A percentile compares a stretch with the other conserved stretches of the same genome.
These are phyloP conservation scores for Westerdykella ornata DNA, from an alignment of 2,329 filamentous ascomycete genomes.

Conservation along the genomic window DNA sequence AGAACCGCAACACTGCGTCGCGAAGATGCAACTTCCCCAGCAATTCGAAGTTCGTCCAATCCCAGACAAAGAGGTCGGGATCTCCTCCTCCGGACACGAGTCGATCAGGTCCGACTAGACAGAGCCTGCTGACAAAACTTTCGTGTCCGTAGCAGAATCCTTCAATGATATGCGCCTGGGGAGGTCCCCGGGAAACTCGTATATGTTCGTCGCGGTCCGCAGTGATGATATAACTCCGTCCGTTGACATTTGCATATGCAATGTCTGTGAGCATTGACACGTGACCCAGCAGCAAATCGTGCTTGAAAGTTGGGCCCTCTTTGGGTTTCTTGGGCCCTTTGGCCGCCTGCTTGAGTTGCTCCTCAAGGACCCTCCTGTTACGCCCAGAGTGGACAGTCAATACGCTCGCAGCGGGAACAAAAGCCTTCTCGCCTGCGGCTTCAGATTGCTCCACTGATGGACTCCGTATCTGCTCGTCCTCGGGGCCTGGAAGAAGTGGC, in stretches of 20 bases:
- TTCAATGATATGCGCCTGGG: slow-evolving; percentile 84
- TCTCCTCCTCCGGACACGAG: slow-evolving; percentile 87
- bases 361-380: slow-evolving; percentile 53
- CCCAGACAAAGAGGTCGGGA: slow-evolving; percentile 69
- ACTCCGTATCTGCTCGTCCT: slow-evolving; percentile 24
- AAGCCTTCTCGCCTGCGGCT: slow-evolving; percentile 27
- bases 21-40: slow-evolving; percentile 47
- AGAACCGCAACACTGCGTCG: slow-evolving; percentile 17
- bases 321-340: slow-evolving; percentile 42
- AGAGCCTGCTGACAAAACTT: slow-evolving; percentile 74
- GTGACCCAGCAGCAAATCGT: slow-evolving; percentile 77
- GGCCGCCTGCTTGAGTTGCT: slow-evolving; percentile 47
- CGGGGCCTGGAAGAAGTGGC: slow-evolving; percentile 55
- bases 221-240: slow-evolving; percentile 58
- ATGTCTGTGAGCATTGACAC: slow-evolving; percentile 90
- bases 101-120: slow-evolving; percentile 56
- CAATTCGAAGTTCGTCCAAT: slow-evolving; percentile 59
- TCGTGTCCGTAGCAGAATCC: slow-evolving; percentile 81
- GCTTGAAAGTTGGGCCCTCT: slow-evolving; percentile 56
- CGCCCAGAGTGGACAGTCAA: slow-evolving; percentile 57
- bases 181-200: slow-evolving; percentile 71
- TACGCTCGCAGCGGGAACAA: slow-evolving; percentile 49
- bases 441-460: slow-evolving; percentile 14
- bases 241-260: slow-evolving; percentile 44
- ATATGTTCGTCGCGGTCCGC: slow-evolving; percentile 76